These are phyloP conservation scores for Purpureocillium takamizusanense DNA, from an alignment of 2,329 filamentous ascomycete genomes.

Conservation along the genomic window DNA sequence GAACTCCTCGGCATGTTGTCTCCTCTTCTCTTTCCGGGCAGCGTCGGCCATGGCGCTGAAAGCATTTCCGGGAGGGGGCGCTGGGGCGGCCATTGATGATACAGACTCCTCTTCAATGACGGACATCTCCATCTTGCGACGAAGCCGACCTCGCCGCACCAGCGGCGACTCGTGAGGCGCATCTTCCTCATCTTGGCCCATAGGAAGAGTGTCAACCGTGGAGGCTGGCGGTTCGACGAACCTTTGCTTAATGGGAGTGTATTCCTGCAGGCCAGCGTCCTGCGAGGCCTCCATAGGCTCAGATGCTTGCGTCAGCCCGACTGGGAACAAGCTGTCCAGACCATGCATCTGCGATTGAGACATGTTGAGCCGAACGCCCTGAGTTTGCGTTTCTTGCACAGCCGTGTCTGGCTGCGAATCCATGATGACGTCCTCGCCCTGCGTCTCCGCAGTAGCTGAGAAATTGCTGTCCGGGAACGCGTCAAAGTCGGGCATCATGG, in stretches of 20 bases:
- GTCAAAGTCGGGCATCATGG: constrained; percentile 48
- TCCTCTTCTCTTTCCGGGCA: constrained; percentile 45
- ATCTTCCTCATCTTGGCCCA: constrained; percentile 23
- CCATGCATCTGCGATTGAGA: constrained; percentile 52
- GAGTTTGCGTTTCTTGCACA: constrained; percentile 30
- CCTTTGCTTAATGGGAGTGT: constrained; percentile 60
- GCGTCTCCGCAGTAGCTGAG: constrained; percentile 48
- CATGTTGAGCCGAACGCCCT: constrained; percentile 45
- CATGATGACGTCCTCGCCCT: constrained; percentile 40
- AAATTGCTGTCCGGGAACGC: constrained; percentile 51
- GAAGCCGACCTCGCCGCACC: constrained; percentile 47
- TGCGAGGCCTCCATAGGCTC: constrained; percentile 70
- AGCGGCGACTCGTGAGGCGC: constrained; percentile 55
- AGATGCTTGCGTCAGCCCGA: constrained; percentile 52
- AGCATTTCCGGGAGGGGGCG: constrained; percentile 26
- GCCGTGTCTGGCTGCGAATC: constrained; percentile 31
- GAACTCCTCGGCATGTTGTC: constrained; percentile 46
- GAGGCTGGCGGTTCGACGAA: constrained; percentile 58
- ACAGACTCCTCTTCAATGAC: constrained; percentile 2
- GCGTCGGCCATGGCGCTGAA: constrained; percentile 66
- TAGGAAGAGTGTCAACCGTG: constrained; percentile 61
- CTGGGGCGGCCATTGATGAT: background rate
- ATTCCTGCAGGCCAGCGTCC: constrained; percentile 66
- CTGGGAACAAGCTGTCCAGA: constrained; percentile 45
- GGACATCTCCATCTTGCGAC: constrained; percentile 28